These are phyloP conservation scores for Saturnispora silvae DNA, from an alignment of 805 yeast species.

Conservation along the genomic window DNA sequence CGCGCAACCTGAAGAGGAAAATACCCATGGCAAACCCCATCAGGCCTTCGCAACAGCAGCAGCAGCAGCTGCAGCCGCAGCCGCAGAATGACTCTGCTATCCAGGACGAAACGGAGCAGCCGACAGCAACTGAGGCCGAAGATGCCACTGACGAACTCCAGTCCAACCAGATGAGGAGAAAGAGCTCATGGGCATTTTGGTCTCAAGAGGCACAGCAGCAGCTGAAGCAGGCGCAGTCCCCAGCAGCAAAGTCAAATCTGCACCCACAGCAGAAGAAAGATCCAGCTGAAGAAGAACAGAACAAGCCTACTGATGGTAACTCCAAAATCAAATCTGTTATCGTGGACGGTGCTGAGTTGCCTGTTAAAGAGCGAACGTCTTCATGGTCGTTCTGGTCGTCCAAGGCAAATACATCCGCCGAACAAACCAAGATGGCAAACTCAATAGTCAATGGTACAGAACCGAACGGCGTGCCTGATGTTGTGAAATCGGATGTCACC, in stretches of 20 bases:
- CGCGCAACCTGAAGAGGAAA: too few relatives aligned
- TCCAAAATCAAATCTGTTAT: constrained; percentile 4
- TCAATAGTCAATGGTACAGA: neutral
- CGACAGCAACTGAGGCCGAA: constrained; percentile 5
- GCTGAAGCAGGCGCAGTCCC: neutral
- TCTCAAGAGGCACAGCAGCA: neutral
- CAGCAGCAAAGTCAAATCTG: too few relatives aligned
- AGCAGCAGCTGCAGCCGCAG: too few relatives aligned
- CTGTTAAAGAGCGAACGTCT: constrained; percentile 12
- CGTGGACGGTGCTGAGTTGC: constrained; percentile 9
- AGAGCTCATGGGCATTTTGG: constrained; percentile 23
- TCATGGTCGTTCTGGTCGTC: constrained; percentile 25
- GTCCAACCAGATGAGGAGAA: too few relatives aligned
- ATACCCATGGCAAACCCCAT: too few relatives aligned
- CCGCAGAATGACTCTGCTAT: neutral
- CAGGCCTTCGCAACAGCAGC: too few relatives aligned
- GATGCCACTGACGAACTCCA: too few relatives aligned
- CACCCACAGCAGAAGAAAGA: neutral
- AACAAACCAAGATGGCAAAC: constrained; percentile 1
- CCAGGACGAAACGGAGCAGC: neutral
- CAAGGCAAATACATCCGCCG: neutral
- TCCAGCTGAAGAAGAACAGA: neutral
- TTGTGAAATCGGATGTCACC: constrained; percentile 8
- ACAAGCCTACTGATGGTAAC: neutral
- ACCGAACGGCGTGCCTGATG: constrained; percentile 6